phyloP scores from a whole-genome alignment of 371 early-diverging fungal species.

The Sporodiniella umbellata region DNA sequence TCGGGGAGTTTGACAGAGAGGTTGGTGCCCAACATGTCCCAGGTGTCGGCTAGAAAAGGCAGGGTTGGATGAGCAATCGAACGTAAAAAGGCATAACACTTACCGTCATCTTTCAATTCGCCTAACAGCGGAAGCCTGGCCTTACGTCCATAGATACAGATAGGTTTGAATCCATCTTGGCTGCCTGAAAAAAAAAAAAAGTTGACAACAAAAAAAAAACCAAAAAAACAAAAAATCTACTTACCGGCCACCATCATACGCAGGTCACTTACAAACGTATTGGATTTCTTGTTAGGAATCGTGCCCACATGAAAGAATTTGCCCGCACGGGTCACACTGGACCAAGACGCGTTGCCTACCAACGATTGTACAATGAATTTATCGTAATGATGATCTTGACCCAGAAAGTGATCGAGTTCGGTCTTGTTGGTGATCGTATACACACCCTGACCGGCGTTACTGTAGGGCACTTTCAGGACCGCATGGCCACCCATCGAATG shows the following conservation, averaged over 20 bases:
- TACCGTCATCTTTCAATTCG: constrained; percentile 54
- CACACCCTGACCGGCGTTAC: constrained; percentile 92
- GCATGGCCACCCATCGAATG: constrained; percentile 90
- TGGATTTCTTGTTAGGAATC: constrained; percentile 86
- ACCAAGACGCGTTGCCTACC: constrained; percentile 93
- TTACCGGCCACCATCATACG: constrained; percentile 90
- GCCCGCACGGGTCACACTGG: constrained; percentile 74
- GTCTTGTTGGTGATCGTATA: constrained; percentile 85
- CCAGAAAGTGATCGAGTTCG: constrained; percentile 79
- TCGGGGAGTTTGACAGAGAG: constrained; percentile 76
- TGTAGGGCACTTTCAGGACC: constrained; percentile 91
- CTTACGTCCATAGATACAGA: constrained; percentile 84
- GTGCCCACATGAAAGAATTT: constrained; percentile 91
- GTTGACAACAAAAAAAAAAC: too few relatives aligned
- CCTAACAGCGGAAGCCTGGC: constrained; percentile 77
- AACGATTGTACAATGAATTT: constrained; percentile 94
- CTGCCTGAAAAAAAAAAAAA: constrained; percentile 19
- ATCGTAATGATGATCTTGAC: constrained; percentile 83
- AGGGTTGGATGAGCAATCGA: not conserved
- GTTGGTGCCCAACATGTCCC: constrained; percentile 96
- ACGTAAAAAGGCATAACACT: not conserved
- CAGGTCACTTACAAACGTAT: constrained; percentile 85
- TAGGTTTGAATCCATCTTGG: constrained; percentile 78
- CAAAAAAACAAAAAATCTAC: too few relatives aligned
- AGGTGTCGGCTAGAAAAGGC: constrained; percentile 44